phyloP scores from a whole-genome alignment of 805 yeast genomes.

The Kuraishia piskuri region DNA sequence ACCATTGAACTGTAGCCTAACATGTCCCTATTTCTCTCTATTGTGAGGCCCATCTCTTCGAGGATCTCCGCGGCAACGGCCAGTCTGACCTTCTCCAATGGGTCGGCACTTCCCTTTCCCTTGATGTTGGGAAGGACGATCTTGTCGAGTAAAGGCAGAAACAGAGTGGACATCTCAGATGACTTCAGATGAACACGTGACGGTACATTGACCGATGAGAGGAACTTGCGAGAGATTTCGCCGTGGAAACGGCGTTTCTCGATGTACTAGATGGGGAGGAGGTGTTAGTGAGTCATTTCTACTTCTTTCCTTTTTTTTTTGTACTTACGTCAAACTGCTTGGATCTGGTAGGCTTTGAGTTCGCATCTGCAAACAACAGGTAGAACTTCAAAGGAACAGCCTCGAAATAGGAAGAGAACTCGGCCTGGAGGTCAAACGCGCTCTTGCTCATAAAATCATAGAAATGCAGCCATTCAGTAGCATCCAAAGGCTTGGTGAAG shows the following conservation, averaged over 20 bases:
- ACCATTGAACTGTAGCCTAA: neutral
- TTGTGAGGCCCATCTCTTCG: slow-evolving; percentile 27
- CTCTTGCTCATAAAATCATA: slow-evolving; percentile 46
- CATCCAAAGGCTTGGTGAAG: slow-evolving; percentile 44
- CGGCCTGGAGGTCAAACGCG: slow-evolving; percentile 33
- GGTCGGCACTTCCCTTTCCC: slow-evolving; percentile 17
- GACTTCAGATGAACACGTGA: slow-evolving; percentile 20
- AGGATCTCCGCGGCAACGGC: slow-evolving; percentile 29
- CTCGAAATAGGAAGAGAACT: slow-evolving; percentile 44
- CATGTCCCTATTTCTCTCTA: slow-evolving; percentile 11
- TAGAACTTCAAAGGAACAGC: slow-evolving; percentile 54
- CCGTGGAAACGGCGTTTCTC: slow-evolving; percentile 27
- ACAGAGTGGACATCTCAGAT: slow-evolving; percentile 16
- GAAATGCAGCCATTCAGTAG: slow-evolving; percentile 73
- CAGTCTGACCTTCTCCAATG: slow-evolving; percentile 22
- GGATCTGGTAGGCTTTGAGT: slow-evolving; percentile 11
- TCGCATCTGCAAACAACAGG: slow-evolving; percentile 55
- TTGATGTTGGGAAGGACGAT: slow-evolving; percentile 21
- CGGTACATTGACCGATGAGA: slow-evolving; percentile 21
- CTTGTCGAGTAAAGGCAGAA: slow-evolving; percentile 25
- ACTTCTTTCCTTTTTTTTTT: slow-evolving; percentile 6
- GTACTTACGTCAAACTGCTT: slow-evolving; percentile 8
- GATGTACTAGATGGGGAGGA: slow-evolving; percentile 21
- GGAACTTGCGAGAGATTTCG: slow-evolving; percentile 23
- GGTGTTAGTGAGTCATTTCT: slow-evolving; percentile 22